phyloP scores from a whole-genome alignment of 495 filamentous ascomycete species.

The Astrothelium macrocarpum region DNA sequence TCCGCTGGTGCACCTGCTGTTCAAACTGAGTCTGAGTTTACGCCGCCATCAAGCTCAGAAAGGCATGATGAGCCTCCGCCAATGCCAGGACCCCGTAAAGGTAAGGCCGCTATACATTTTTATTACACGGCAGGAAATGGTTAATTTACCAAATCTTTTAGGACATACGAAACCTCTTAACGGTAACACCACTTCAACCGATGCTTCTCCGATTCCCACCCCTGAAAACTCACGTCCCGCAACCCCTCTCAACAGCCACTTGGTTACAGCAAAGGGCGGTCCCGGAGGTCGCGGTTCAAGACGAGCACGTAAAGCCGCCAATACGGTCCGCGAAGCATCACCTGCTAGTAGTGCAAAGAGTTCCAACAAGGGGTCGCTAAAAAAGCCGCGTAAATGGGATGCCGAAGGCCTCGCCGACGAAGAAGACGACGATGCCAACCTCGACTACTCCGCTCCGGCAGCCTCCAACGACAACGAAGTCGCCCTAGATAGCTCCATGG shows the following conservation, averaged over 20 bases:
- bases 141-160: too few relatives aligned
- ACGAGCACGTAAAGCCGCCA: constrained; percentile 66
- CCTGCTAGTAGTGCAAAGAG: constrained; percentile 37
- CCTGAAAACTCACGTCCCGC: constrained; percentile 71
- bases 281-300: constrained; percentile 68
- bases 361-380: constrained; percentile 33
- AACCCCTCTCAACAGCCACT: constrained; percentile 54
- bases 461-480: constrained; percentile 38
- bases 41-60: constrained; percentile 29
- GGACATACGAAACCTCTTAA: constrained; percentile 16
- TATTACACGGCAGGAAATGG: too few relatives aligned
- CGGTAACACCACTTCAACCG: constrained; percentile 41
- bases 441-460: constrained; percentile 71
- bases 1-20: constrained; percentile 28
- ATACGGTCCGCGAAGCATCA: not conserved
- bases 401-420: constrained; percentile 82
- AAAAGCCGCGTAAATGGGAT: constrained; percentile 86
- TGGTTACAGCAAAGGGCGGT: constrained; percentile 62
- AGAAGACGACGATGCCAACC: constrained; percentile 57
- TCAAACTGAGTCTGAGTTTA: constrained; percentile 23
- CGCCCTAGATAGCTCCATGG: constrained; percentile 37
- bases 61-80: constrained; percentile 41
- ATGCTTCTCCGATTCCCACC: constrained; percentile 56
- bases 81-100: constrained; percentile 47
- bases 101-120: not conserved